Evolutionary conservation across 129 eudicot genomes (phyloP), one percentile per base, ranked within the genome.

Genomic region (Flaveria brownii): DNA sequence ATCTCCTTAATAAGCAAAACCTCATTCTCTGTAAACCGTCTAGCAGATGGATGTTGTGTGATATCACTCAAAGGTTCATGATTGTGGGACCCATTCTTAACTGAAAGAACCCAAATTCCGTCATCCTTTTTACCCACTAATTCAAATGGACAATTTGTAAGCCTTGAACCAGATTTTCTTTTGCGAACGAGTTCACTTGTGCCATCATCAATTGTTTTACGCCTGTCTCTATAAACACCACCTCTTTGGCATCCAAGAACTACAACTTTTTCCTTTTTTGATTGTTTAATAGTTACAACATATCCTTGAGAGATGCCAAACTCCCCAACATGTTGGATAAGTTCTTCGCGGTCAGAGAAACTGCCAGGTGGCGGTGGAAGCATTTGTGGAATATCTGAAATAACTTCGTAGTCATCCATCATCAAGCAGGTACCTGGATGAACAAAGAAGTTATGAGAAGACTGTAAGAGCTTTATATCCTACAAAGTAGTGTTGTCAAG

Each of bases 201-300:
- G 47, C 89, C 76, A 45, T 88, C 93, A 51, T 86, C 97, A 69
- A 65, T 74, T 25, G 81, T 66, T 52, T 87, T 92, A 63, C 96
- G 91, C 72, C 93, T 87, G 70, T 78, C 87, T 55, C 97, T 88
- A 77, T 84, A 82, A 82, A 87, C 89, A 69, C 97, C 97, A 73
- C 97, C 97, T 84, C 97, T 89, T 74, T 92, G 96, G 85, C 97
- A 92, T 68, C 97, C 97, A 68, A 92, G 96, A 72, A 87, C 83
- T 26, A 92, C 97, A 69, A 82, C 81, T 77, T 81, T 89, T 50
- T 89, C 97, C 79, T 84, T 89, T 71, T 89, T 87, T 26, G 97
- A 92, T 79, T 87, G 90, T 84, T 92, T 89, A 67, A 92, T 92
- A 64, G 93, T 92, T 41, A 92, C 96, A 66, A 92, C 87, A 69